Evolutionary conservation across 1,284 basidiomycete species (phyloP).

Genomic region (Volvariella surrecta): DNA sequence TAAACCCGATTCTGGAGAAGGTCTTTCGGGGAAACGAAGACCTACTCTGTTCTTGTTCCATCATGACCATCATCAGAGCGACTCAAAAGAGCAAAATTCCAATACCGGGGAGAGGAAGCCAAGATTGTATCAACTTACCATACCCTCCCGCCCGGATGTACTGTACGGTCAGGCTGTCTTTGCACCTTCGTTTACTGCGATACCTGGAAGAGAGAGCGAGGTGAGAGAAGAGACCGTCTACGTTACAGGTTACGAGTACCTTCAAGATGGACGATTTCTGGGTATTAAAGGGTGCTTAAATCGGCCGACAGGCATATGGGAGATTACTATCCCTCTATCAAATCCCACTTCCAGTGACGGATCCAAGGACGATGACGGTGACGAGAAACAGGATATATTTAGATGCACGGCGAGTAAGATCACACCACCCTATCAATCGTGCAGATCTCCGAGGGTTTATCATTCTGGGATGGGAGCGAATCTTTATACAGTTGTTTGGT

Average conservation of each 20-base stretch:
- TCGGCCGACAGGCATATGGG: conserved; percentile 50
- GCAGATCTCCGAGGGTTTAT: conserved; percentile 42
- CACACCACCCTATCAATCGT: conserved; percentile 29
- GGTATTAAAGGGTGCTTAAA: conserved; percentile 61
- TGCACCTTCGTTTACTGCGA: conserved; percentile 14
- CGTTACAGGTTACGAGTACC: conserved; percentile 54
- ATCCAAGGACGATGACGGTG: no score
- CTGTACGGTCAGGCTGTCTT: conserved; percentile 54
- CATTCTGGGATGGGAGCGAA: conserved; percentile 10
- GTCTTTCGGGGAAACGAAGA: conserved; percentile 34
- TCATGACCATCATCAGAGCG: conserved; percentile 22
- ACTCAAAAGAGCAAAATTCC: no score
- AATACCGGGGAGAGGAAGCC: neutral
- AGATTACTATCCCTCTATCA: conserved; percentile 21
- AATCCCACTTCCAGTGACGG: neutral
- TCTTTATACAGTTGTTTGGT: conserved; percentile 27
- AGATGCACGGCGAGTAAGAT: conserved; percentile 18
- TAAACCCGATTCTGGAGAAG: conserved; percentile 48
- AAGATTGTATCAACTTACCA: conserved; percentile 5
- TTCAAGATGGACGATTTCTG: conserved; percentile 45
- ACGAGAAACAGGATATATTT: neutral
- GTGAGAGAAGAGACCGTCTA: conserved; percentile 24
- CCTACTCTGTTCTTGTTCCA: conserved; percentile 42
- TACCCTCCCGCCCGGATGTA: conserved; percentile 4
- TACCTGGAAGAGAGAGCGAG: conserved; percentile 19